Conservation (phyloP, 2,329 filamentous ascomycete genomes). For the Penicillium sp. region DNA sequence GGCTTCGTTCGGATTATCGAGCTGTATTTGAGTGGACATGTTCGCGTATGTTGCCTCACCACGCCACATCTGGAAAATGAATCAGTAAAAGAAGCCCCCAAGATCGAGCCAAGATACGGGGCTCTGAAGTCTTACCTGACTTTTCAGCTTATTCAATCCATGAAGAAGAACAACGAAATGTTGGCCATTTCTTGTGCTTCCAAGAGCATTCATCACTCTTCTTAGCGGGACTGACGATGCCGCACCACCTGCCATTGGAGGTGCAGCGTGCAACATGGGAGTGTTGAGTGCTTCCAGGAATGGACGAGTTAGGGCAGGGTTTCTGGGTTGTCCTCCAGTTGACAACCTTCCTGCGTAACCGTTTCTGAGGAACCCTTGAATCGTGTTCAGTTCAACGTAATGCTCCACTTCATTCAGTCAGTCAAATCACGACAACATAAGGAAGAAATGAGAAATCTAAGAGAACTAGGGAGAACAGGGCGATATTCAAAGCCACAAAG, state of each 20-base stretch:
- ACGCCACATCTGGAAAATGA: not conserved
- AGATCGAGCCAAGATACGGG: not conserved
- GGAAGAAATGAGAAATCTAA: not conserved
- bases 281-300: not conserved
- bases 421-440: not conserved
- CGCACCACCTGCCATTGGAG: not conserved
- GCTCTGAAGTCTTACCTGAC: not conserved
- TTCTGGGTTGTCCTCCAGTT: not conserved
- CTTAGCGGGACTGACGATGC: not conserved
- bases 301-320: not conserved
- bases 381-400: not conserved
- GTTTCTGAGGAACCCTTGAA: not conserved
- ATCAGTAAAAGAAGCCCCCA: not conserved
- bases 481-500: not conserved
- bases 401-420: not conserved
- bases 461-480: too few species aligned
- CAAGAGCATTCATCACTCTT: not conserved
- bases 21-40: not conserved
- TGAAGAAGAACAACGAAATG: not conserved
- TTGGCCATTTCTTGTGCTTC: not conserved
- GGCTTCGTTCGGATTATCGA: not conserved
- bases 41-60: not conserved
- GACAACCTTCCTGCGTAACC: not conserved
- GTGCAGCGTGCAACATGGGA: not conserved
- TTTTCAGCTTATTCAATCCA: not conserved